Evolutionary conservation across 2,329 filamentous ascomycete genomes (phyloP), one percentile per base, ranked within the genome.

Genomic region (Fusarium brachygibbosum): DNA sequence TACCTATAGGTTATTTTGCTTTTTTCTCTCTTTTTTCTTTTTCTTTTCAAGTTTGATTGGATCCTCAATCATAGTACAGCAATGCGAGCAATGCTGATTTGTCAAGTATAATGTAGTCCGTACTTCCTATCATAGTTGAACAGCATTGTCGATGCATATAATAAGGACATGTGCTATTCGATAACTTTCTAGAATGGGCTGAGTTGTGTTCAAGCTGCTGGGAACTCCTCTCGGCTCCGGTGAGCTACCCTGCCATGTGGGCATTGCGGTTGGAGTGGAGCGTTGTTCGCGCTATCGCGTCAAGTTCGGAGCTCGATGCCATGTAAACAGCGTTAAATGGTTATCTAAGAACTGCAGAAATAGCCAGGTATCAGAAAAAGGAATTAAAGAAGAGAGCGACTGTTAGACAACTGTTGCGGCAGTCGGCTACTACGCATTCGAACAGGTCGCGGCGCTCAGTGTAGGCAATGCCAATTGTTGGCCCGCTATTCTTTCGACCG

Each of bases 201-300:
- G 23, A 29, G 19, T 40, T 50, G 34, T 50, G 42, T 35, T 55
- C 44, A 49, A 44, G 37, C 40, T 49, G 57, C 45, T 38, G 38
- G 58, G 38, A 50, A 40, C 56, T 53, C 66, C 58, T 69, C 49
- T 63, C 34, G 45, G 51, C 50, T 63, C 53, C 46, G 49, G 35
- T 44, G 37, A 28, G 66, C 38, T 56, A 63, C 56, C 52, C 55
- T 66, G 55, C 56, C 55, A 52, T 66, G 58, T 68, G 63, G 46
- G 57, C 62, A 70, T 68, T 50, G 66, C 61, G 53, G 58, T 54
- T 42, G 42, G 29, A 37, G 66, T 58, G 61, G 62, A 55, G 69
- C 55, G 53, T 41, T 45, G 55, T 51, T 41, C 41, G 57, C 58
- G 35, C 35, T 53, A 62, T 70, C 63, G 63, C 55, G 66, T 69